phyloP scores from a whole-genome alignment of 2,329 filamentous ascomycete species.

The Exophiala sp. region DNA sequence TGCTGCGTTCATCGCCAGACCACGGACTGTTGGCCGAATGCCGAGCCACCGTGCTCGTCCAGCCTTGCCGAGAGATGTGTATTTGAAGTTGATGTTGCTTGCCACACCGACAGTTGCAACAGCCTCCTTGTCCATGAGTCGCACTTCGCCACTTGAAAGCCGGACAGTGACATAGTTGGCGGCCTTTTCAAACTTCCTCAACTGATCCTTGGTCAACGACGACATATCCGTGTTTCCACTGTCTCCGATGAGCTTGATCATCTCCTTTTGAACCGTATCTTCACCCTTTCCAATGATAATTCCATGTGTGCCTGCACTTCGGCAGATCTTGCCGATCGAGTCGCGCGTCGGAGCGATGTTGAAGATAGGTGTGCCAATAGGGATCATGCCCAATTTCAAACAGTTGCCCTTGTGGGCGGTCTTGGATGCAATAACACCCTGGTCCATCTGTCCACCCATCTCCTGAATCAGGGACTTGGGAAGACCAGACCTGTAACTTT shows the following conservation, averaged over 20 bases:
- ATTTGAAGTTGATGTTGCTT: constrained; percentile 89
- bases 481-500: constrained; percentile 87
- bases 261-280: constrained; percentile 45
- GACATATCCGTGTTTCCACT: constrained; percentile 30
- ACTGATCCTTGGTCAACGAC: constrained; percentile 35
- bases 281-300: constrained; percentile 86
- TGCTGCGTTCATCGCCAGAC: constrained; percentile 97
- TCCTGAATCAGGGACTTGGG: constrained; percentile 77
- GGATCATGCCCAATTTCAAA: constrained; percentile 90
- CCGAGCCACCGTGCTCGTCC: constrained; percentile 90
- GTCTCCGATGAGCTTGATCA: constrained; percentile 27
- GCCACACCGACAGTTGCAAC: constrained; percentile 91
- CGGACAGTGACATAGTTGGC: constrained; percentile 76
- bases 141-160: constrained; percentile 86
- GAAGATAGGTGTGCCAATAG: constrained; percentile 86
- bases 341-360: constrained; percentile 72
- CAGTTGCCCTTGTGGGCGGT: constrained; percentile 95
- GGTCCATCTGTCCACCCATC: constrained; percentile 90
- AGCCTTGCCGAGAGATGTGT: constrained; percentile 87
- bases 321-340: constrained; percentile 74
- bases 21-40: constrained; percentile 89
- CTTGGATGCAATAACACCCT: constrained; percentile 89
- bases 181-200: constrained; percentile 49
- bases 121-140: constrained; percentile 82
- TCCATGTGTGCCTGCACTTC: constrained; percentile 88